These are phyloP conservation scores for Cnidoscolus chayamansa DNA, from an alignment of 441 rosid species.

Conservation along the genomic window DNA sequence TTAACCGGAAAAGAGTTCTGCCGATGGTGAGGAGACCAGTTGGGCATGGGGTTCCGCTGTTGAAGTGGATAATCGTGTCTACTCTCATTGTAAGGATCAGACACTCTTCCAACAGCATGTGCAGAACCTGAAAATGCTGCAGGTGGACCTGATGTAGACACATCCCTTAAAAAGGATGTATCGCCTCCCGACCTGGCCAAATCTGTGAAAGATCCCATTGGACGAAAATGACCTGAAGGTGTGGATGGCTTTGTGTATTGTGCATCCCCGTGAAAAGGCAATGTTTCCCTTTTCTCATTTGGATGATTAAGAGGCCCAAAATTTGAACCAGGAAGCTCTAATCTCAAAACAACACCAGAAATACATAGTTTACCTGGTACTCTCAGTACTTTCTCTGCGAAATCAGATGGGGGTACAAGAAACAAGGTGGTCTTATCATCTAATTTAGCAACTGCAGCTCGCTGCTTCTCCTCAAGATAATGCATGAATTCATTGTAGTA, in stretches of 20 bases:
- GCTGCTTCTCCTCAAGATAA: conserved; percentile 88
- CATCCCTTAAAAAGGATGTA: conserved; percentile 33
- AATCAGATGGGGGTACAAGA: conserved; percentile 95
- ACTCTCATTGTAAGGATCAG: conserved; percentile 40
- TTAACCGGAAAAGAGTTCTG: conserved; percentile 33
- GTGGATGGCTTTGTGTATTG: conserved; percentile 40
- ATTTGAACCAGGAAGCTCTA: conserved; percentile 54
- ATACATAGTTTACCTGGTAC: conserved; percentile 93
- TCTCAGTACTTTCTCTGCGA: conserved; percentile 85
- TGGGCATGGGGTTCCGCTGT: conserved; percentile 31
- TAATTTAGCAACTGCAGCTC: conserved; percentile 94
- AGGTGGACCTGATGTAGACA: conserved; percentile 32
- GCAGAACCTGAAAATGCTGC: conserved; percentile 34
- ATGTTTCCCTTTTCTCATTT: conserved; percentile 43
- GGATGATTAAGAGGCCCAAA: conserved; percentile 41
- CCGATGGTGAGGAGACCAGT: conserved; percentile 47
- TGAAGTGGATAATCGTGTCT: conserved; percentile 41
- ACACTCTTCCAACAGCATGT: conserved; percentile 32
- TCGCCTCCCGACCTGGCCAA: conserved; percentile 35
- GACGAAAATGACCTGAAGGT: conserved; percentile 31
- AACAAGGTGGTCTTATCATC: conserved; percentile 89
- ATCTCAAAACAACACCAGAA: conserved; percentile 82
- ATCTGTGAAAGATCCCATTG: conserved; percentile 38
- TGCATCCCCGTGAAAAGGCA: conserved; percentile 45
- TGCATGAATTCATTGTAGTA: conserved; percentile 91